Base-by-base conservation (phyloP, 1,139 yeast species). In the Protomyces arabidopsidicola region DNA sequence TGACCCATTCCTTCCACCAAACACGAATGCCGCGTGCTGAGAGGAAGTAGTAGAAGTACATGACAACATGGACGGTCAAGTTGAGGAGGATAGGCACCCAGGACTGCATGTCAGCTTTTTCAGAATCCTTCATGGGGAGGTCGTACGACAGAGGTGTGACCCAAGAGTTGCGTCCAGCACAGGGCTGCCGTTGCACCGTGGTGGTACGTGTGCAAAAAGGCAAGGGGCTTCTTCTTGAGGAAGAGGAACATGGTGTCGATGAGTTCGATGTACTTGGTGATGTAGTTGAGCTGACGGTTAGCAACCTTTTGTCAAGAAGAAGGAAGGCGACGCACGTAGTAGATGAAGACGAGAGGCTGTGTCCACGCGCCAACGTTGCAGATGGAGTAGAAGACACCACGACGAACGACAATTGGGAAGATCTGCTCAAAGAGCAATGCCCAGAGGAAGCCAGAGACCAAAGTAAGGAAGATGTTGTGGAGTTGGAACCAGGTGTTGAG, bases 1-100 rank as follows among this genome's bases (percentile, higher is more conserved):
- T 93, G 71, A 93, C 97, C 97, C 97, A 93, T 79, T 91, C 96
- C 79, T 93, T 93, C 98, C 98, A 93, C 98, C 98, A 91, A 66
- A 93, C 97, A 72, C 93, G 86, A 74, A 91, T 88, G 67, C 97
- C 96, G 76, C 96, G 84, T 18, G 98, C 90, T 70, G 93, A 83
- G 72, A 93, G 81, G 83, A 90, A 91, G 81, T 93, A 93, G 83
- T 93, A 93, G 88, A 91, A 93, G 84, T 93, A 93, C 98, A 93
- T 93, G 70, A 93, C 86, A 60, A 93, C 97, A 74, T 93, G 98
- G 58, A 93, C 98, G 66, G 85, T 88, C 77, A 93, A 81, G 81
- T 93, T 93, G 73, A 93, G 81, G 42, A 86, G 75, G 74, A 93
- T 93, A 67, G 96, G 96, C 61, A 93, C 97, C 97, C 98, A 93